Evolutionary conservation across 2,329 filamentous ascomycete genomes (phyloP).

Genomic region (Dothistroma septosporum): DNA sequence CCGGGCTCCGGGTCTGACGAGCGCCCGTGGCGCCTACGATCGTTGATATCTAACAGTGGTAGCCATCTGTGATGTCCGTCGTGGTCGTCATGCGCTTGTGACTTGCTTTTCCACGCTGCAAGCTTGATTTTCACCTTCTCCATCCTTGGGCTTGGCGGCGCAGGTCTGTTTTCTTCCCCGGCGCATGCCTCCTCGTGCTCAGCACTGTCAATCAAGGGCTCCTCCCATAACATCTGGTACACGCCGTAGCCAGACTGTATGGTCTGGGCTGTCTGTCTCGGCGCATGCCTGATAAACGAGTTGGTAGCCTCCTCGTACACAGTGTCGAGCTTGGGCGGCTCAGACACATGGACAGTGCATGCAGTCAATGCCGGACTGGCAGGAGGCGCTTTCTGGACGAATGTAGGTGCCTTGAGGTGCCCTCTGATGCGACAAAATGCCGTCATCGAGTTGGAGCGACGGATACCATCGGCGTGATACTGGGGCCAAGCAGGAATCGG

Average conservation of each 20-base stretch:
- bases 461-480: slow-evolving; percentile 7
- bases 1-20: slow-evolving; percentile 11
- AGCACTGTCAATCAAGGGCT: slow-evolving; percentile 11
- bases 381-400: slow-evolving; percentile 16
- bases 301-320: slow-evolving; percentile 17
- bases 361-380: slow-evolving; percentile 22
- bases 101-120: slow-evolving; percentile 26
- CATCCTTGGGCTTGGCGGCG: slow-evolving; percentile 15
- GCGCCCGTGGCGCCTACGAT: not conserved
- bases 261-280: slow-evolving; percentile 22
- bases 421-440: slow-evolving; percentile 14
- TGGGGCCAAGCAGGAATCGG: slow-evolving; percentile 10
- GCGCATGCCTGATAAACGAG: not conserved
- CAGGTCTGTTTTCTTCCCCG: not conserved
- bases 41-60: slow-evolving; percentile 15
- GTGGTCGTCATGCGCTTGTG: slow-evolving; percentile 12
- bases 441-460: slow-evolving; percentile 16
- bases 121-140: slow-evolving; percentile 27
- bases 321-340: slow-evolving; percentile 18
- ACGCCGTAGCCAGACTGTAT: slow-evolving; percentile 22
- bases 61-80: slow-evolving; percentile 12
- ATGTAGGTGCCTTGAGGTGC: slow-evolving; percentile 10
- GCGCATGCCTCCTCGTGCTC: slow-evolving; percentile 4
- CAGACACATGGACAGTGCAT: slow-evolving; percentile 20
- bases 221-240: slow-evolving; percentile 27